Evolutionary conservation across 148 eudicot species (phyloP).

Genomic region (Heliosperma pusillum): DNA sequence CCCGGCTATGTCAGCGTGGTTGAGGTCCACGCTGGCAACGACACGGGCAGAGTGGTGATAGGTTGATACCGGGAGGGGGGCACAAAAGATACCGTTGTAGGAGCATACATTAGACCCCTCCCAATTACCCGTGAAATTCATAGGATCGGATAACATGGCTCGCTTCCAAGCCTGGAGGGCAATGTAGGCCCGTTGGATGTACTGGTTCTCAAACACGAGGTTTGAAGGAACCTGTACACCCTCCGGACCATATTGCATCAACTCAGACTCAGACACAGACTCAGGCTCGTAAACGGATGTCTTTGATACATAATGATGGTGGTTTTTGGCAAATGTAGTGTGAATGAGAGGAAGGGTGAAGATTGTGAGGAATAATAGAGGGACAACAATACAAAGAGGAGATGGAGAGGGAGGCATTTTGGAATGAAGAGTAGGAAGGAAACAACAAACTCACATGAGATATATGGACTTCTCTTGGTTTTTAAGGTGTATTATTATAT

Average conservation of each 20-base stretch:
- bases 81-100: constrained; percentile 72
- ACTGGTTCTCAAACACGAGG: constrained; percentile 50
- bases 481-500: constrained; percentile 4
- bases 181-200: constrained; percentile 62
- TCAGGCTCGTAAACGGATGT: neutral
- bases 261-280: neutral
- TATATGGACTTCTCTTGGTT: constrained; percentile 12
- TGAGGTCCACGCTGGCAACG: constrained; percentile 83
- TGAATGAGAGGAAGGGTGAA: constrained; percentile 24
- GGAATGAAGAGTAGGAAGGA: constrained; percentile 3
- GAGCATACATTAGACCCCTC: constrained; percentile 67
- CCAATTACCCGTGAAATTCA: constrained; percentile 84
- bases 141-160: constrained; percentile 75
- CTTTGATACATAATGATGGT: neutral
- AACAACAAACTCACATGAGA: constrained; percentile 24
- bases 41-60: constrained; percentile 31
- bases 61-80: constrained; percentile 31
- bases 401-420: constrained; percentile 34
- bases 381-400: constrained; percentile 17
- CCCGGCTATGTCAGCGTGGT: constrained; percentile 93
- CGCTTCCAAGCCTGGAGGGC: constrained; percentile 82
- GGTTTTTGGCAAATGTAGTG: constrained; percentile 16
- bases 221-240: constrained; percentile 18
- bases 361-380: constrained; percentile 17
- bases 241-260: constrained; percentile 9